A percentile compares a stretch with the other conserved stretches of the same genome.
phyloP scores from a whole-genome alignment of 2,329 filamentous ascomycete genomes.

The Sporothrix euskadiensis region DNA sequence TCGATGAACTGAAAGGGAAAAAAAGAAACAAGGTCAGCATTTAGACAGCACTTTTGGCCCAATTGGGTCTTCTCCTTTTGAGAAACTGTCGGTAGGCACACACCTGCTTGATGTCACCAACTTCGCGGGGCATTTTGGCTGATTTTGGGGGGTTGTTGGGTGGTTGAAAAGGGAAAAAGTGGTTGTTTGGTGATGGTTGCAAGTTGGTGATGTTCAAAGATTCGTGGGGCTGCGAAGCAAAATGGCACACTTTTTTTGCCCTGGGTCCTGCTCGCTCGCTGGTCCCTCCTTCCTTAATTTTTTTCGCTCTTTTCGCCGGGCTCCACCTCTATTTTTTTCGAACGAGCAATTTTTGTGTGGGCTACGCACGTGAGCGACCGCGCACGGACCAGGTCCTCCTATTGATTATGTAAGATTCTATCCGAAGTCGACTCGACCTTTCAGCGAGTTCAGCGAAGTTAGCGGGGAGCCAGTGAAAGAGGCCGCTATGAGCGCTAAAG shows the following conservation, averaged over 20 bases:
- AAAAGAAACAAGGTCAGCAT: conserved; percentile 23
- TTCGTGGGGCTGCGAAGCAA: conserved; percentile 22
- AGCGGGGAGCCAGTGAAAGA: neutral
- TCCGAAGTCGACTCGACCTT: no score
- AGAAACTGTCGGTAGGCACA: conserved; percentile 31
- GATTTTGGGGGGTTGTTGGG: conserved; percentile 36
- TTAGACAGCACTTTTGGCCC: conserved; percentile 6
- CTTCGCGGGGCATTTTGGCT: conserved; percentile 95
- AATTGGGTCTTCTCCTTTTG: neutral
- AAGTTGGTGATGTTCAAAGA: conserved; percentile 22
- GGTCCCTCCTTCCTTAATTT: conserved; percentile 17
- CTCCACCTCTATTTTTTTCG: conserved; percentile 20
- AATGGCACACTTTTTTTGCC: conserved; percentile 17
- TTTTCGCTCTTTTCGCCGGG: conserved; percentile 25
- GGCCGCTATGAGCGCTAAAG: neutral
- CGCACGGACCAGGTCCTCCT: neutral
- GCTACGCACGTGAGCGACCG: conserved; percentile 28
- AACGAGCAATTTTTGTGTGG: conserved; percentile 30
- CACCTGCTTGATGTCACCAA: conserved; percentile 94
- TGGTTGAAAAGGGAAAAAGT: conserved; percentile 31
- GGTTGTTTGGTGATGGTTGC: conserved; percentile 34
- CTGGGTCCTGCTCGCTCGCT: neutral
- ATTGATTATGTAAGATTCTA: conserved; percentile 19
- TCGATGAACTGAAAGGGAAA: conserved; percentile 78
- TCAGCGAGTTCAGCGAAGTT: neutral